Conservation (phyloP, 495 filamentous ascomycete genomes). For the Aspergillus ellipticus region DNA sequence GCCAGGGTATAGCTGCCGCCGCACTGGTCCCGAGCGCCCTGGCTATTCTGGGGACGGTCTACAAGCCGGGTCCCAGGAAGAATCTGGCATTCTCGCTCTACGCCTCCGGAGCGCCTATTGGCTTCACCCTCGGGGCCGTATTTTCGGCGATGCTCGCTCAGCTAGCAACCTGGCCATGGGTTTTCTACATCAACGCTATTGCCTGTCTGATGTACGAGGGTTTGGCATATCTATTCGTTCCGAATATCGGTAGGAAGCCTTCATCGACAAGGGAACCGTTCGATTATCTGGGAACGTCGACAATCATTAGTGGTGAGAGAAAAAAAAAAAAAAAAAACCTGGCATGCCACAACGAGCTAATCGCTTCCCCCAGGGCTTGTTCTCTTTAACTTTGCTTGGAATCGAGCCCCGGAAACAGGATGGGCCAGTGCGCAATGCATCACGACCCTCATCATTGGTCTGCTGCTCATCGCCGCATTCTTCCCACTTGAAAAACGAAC, state of each 20-base stretch:
- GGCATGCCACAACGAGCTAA: constrained; percentile 48
- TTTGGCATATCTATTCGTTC: background rate
- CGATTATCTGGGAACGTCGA: constrained; percentile 5
- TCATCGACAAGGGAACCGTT: background rate
- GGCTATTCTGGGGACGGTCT: constrained; percentile 40
- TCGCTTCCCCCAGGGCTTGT: constrained; percentile 53
- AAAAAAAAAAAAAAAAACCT: constrained; percentile 17
- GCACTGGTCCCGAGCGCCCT: constrained; percentile 47
- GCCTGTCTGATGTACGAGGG: constrained; percentile 31
- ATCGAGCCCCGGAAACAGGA: constrained; percentile 56
- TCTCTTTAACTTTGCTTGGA: constrained; percentile 60
- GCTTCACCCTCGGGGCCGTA: constrained; percentile 46
- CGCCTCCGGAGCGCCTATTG: constrained; percentile 53
- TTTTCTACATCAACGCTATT: constrained; percentile 50
- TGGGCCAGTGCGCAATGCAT: constrained; percentile 51
- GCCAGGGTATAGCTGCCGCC: constrained; percentile 51
- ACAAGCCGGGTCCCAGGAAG: constrained; percentile 48
- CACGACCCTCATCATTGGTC: constrained; percentile 45
- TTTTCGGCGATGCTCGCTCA: constrained; percentile 47
- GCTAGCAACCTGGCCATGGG: constrained; percentile 55
- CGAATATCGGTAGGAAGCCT: too few relatives aligned
- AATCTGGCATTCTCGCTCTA: constrained; percentile 57
- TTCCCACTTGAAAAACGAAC: constrained; percentile 40
- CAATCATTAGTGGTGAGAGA: constrained; percentile 10
- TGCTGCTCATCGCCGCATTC: constrained; percentile 49